These are phyloP conservation scores for Termitomyces sp. DNA, from an alignment of 768 basidiomycete species.

Conservation along the genomic window DNA sequence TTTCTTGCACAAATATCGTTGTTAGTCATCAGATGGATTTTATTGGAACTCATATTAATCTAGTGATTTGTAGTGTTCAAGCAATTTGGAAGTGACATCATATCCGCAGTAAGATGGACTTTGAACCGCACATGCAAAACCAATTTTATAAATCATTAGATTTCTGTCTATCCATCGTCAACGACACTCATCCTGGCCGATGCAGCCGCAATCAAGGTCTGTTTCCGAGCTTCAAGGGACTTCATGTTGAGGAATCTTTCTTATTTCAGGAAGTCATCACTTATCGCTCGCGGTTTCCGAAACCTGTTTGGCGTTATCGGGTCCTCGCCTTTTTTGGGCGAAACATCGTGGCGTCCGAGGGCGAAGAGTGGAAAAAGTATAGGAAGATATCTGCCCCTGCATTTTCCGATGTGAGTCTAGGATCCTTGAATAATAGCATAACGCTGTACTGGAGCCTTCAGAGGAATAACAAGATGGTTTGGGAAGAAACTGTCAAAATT, in stretches of 20 bases:
- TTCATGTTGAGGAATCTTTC: not conserved
- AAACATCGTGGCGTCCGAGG: conserved; percentile 64
- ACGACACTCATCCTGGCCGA: conserved; percentile 29
- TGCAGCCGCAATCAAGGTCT: conserved; percentile 35
- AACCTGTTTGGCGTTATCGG: conserved; percentile 43
- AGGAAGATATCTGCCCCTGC: conserved; percentile 59
- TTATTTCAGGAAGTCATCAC: conserved; percentile 41
- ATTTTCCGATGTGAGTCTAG: conserved; percentile 48
- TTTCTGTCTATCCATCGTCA: conserved; percentile 20
- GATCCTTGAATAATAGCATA: not conserved
- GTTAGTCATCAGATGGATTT: conserved; percentile 11
- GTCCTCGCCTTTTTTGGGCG: conserved; percentile 45
- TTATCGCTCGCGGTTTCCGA: conserved; percentile 49
- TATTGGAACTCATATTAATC: not conserved
- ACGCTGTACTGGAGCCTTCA: conserved; percentile 9
- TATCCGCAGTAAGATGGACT: conserved; percentile 24
- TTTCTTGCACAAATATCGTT: conserved; percentile 25
- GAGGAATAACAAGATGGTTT: conserved; percentile 44
- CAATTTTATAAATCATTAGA: conserved; percentile 9
- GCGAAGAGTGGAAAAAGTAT: conserved; percentile 61
- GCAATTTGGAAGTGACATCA: conserved; percentile 29
- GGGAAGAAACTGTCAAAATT: conserved; percentile 39
- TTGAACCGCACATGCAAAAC: not conserved
- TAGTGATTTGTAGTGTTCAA: conserved; percentile 20
- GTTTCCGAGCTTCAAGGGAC: not conserved